phyloP scores from a whole-genome alignment of 2,329 filamentous ascomycete species.

The Emericellopsis cladophorae region DNA sequence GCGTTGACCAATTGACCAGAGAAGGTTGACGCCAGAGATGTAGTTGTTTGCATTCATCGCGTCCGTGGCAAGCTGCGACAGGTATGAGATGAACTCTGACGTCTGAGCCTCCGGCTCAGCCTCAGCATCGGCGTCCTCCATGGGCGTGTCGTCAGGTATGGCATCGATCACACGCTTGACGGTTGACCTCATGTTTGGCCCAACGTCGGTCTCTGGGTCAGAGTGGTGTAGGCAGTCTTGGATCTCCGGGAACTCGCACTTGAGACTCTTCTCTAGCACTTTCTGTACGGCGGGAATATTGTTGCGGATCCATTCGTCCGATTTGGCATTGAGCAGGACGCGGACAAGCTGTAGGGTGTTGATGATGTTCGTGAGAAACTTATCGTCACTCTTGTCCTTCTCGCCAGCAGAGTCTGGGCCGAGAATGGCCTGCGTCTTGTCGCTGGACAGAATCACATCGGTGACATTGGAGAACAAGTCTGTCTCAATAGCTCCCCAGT shows the following conservation, averaged over 20 bases:
- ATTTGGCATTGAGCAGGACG: slow-evolving; percentile 76
- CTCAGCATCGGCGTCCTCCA: slow-evolving; percentile 71
- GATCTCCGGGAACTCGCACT: slow-evolving; percentile 79
- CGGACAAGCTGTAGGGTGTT: slow-evolving; percentile 90
- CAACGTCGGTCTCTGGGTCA: slow-evolving; percentile 57
- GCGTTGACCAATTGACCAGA: slow-evolving; percentile 82
- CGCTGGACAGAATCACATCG: slow-evolving; percentile 70
- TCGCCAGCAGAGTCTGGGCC: slow-evolving; percentile 44
- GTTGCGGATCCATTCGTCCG: slow-evolving; percentile 79
- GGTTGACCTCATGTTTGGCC: slow-evolving; percentile 59
- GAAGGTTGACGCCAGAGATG: slow-evolving; percentile 77
- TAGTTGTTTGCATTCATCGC: slow-evolving; percentile 71
- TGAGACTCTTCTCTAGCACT: slow-evolving; percentile 77
- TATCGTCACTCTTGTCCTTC: slow-evolving; percentile 67
- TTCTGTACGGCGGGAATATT: slow-evolving; percentile 72
- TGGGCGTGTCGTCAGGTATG: slow-evolving; percentile 62
- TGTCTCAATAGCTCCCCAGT: slow-evolving; percentile 86
- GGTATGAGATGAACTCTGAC: slow-evolving; percentile 74
- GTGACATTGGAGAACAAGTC: slow-evolving; percentile 87
- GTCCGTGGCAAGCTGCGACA: slow-evolving; percentile 80
- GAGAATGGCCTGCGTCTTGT: slow-evolving; percentile 55
- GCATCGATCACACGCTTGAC: slow-evolving; percentile 78
- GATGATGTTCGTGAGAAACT: slow-evolving; percentile 76
- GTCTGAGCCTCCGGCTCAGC: slow-evolving; percentile 69
- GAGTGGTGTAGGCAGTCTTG: slow-evolving; percentile 80